A percentile compares a stretch with the other conserved stretches of the same genome.
These are phyloP conservation scores for Amylocystis lapponica DNA, from an alignment of 768 basidiomycete genomes.

Conservation along the genomic window DNA sequence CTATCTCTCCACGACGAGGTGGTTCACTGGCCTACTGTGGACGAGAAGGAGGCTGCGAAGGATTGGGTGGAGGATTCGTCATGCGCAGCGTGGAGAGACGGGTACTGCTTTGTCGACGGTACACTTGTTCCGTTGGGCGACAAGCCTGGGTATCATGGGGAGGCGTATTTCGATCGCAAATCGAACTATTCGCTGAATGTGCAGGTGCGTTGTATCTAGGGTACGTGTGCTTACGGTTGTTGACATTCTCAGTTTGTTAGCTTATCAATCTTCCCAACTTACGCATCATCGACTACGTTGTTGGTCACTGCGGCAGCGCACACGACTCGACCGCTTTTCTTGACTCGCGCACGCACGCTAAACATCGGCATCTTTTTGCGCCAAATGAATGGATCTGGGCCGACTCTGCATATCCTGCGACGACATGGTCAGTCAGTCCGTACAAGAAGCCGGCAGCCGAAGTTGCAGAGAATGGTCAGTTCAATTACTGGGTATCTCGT, in stretches of 20 bases:
- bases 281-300: constrained; percentile 25
- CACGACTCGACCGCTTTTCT: constrained; percentile 29
- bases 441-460: constrained; percentile 18
- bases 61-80: neutral
- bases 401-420: constrained; percentile 27
- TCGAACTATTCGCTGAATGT: constrained; percentile 6
- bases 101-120: constrained; percentile 28
- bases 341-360: constrained; percentile 18
- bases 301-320: constrained; percentile 28
- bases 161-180: constrained; percentile 4
- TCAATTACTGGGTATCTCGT: constrained; percentile 30
- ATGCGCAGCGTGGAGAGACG: constrained; percentile 25
- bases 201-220: neutral
- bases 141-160: constrained; percentile 1
- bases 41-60: neutral
- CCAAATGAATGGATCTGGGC: constrained; percentile 24
- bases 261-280: neutral
- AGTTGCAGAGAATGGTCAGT: constrained; percentile 27
- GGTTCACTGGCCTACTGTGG: neutral
- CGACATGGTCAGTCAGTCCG: constrained; percentile 7
- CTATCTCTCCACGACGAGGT: neutral
- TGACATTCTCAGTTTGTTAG: neutral
- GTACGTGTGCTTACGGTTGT: constrained; percentile 11
- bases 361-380: constrained; percentile 14
- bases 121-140: constrained; percentile 23